phyloP scores from a whole-genome alignment of 169 alveolate genomes.

The Neospora caninum region DNA sequence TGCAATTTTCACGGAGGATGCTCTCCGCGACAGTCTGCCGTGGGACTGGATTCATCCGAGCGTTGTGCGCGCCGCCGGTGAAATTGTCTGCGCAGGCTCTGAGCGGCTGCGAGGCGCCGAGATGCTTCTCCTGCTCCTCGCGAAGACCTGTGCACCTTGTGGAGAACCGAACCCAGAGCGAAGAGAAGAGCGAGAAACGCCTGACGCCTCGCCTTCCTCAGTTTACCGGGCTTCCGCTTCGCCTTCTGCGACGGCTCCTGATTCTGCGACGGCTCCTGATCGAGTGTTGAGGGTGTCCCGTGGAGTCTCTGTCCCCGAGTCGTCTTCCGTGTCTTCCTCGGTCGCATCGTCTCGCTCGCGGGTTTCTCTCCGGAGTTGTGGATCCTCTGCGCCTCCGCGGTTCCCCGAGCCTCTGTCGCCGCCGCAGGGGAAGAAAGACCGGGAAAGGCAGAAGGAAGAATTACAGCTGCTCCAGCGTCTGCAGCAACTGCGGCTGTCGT shows the following conservation, averaged over 20 bases:
- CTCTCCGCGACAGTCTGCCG: not conserved
- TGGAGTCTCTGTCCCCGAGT: not conserved
- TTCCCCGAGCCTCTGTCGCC: not conserved
- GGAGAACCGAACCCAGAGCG: not conserved
- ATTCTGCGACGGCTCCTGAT: no score
- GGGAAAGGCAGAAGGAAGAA: not conserved
- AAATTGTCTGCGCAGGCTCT: not conserved
- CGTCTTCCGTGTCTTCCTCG: not conserved
- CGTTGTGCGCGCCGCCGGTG: not conserved
- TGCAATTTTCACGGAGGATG: not conserved
- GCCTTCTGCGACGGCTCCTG: no score
- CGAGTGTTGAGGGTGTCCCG: no score
- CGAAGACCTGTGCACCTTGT: not conserved
- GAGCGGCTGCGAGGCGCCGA: not conserved
- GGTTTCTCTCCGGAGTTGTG: not conserved
- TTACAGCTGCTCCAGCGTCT: not conserved
- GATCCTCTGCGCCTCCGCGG: not conserved
- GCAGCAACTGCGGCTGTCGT: not conserved
- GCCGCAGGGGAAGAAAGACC: not conserved
- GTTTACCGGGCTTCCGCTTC: not conserved
- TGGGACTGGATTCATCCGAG: not conserved
- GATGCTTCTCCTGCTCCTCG: not conserved
- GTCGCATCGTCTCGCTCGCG: not conserved
- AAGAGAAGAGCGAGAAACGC: not conserved
- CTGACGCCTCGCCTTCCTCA: not conserved